A percentile compares a stretch with the other conserved stretches of the same genome.
Conservation (phyloP, 768 basidiomycete genomes). For the Calocybe gangraenosa region DNA sequence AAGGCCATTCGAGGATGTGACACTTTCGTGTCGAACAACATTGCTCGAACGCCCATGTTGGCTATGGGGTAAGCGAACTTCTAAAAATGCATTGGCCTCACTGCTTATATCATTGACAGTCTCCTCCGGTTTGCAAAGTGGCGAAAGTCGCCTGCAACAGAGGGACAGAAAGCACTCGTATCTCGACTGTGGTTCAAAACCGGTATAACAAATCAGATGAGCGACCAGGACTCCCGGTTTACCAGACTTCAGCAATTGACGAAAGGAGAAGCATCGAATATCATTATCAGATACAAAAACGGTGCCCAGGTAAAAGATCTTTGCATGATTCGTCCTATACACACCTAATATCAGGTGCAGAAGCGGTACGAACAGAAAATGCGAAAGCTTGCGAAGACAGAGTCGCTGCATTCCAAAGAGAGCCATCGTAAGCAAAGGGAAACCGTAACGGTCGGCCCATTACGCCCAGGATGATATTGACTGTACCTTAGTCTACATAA, state of each 20-base stretch:
- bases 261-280: constrained; percentile 76
- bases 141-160: constrained; percentile 59
- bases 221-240: constrained; percentile 17
- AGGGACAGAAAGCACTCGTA: constrained; percentile 54
- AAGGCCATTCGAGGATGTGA: constrained; percentile 69
- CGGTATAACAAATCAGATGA: constrained; percentile 16
- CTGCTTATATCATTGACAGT: constrained; percentile 28
- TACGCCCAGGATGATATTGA: constrained; percentile 16
- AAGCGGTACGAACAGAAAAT: constrained; percentile 51
- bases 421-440: constrained; percentile 44
- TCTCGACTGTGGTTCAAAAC: constrained; percentile 43
- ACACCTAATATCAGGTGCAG: constrained; percentile 27
- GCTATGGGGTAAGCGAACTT: constrained; percentile 40
- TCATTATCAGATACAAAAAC: constrained; percentile 74
- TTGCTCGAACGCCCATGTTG: constrained; percentile 43
- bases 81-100: neutral
- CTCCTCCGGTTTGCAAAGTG: constrained; percentile 63
- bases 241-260: constrained; percentile 44
- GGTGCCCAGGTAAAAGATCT: constrained; percentile 56
- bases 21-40: constrained; percentile 54
- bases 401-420: constrained; percentile 41
- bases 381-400: constrained; percentile 34
- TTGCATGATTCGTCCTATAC: neutral
- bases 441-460: constrained; percentile 59
- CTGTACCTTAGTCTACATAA: constrained; percentile 4